These are phyloP conservation scores for Podila horticola DNA, from an alignment of 192 early-diverging fungal species.

Conservation along the genomic window DNA sequence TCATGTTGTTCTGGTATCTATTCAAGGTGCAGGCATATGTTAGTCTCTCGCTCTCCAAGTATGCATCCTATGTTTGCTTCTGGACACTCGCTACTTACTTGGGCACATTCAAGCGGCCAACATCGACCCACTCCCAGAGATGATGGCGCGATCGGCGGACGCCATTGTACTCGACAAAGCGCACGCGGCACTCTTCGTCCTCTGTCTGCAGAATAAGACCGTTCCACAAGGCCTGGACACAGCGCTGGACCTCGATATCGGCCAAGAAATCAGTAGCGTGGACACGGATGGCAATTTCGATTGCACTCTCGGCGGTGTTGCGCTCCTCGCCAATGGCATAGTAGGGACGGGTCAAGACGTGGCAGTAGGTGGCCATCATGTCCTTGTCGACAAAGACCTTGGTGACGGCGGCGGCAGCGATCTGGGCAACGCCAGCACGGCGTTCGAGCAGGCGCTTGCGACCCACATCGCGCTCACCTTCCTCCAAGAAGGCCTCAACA, in stretches of 20 bases:
- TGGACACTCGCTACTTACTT: slow-evolving; percentile 24
- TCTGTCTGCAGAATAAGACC: slow-evolving; percentile 42
- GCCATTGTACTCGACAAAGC: slow-evolving; percentile 35
- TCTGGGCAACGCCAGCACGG: slow-evolving; percentile 28
- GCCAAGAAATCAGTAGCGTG: slow-evolving; percentile 48
- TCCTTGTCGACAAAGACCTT: slow-evolving; percentile 49
- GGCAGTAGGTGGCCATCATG: slow-evolving; percentile 44
- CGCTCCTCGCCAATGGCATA: slow-evolving; percentile 32
- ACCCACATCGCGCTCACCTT: slow-evolving; percentile 43
- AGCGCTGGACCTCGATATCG: slow-evolving; percentile 44
- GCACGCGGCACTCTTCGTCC: slow-evolving; percentile 40
- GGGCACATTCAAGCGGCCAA: slow-evolving; percentile 50
- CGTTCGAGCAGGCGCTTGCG: slow-evolving; percentile 33
- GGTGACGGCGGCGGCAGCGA: slow-evolving; percentile 32
- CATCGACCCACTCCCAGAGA: slow-evolving; percentile 44
- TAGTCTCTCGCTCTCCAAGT: neutral
- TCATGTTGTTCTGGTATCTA: slow-evolving; percentile 51
- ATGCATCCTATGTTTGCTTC: neutral
- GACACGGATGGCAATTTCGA: slow-evolving; percentile 49
- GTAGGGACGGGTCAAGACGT: slow-evolving; percentile 46
- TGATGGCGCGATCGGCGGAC: slow-evolving; percentile 34
- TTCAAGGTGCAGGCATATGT: neutral
- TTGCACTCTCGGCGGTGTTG: slow-evolving; percentile 38
- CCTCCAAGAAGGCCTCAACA: slow-evolving; percentile 28
- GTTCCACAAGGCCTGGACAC: slow-evolving; percentile 54